Evolutionary conservation across 306 rosid genomes (phyloP).

Genomic region (Cicer arietinum): DNA sequence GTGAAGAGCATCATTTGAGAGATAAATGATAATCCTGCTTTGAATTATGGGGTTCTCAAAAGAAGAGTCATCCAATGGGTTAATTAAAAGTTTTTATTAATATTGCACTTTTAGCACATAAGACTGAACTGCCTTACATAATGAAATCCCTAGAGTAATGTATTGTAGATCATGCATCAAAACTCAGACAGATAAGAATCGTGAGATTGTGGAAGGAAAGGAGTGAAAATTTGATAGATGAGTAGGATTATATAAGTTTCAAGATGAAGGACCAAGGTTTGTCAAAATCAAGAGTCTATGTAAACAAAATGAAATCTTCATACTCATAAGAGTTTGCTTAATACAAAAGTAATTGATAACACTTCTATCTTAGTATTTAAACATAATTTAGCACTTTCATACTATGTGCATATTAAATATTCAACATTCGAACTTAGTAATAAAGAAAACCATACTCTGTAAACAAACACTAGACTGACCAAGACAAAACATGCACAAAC

Average conservation of each 20-base stretch:
- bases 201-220: conserved; percentile 10
- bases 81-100: conserved; percentile 21
- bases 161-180: not conserved
- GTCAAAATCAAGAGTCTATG: not conserved
- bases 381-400: not conserved
- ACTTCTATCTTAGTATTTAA: not conserved
- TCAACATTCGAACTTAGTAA: not conserved
- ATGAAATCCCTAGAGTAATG: conserved; percentile 19
- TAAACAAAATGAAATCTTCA: no score
- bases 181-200: conserved; percentile 23
- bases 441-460: not conserved
- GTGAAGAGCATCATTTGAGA: conserved; percentile 7
- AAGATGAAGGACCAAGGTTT: not conserved
- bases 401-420: not conserved
- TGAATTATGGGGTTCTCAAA: not conserved
- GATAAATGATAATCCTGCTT: not conserved
- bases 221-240: conserved; percentile 18
- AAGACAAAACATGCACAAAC: not conserved
- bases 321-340: not conserved
- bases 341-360: not conserved
- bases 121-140: not conserved
- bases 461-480: not conserved
- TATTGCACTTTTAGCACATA: not conserved
- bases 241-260: conserved; percentile 1
- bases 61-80: conserved; percentile 7